Percentiles rank a stretch among this genome's conserved stretches.
phyloP scores from a whole-genome alignment of 176 grass and related monocot genomes.

The sorghum (Sorghum bicolor) region DNA sequence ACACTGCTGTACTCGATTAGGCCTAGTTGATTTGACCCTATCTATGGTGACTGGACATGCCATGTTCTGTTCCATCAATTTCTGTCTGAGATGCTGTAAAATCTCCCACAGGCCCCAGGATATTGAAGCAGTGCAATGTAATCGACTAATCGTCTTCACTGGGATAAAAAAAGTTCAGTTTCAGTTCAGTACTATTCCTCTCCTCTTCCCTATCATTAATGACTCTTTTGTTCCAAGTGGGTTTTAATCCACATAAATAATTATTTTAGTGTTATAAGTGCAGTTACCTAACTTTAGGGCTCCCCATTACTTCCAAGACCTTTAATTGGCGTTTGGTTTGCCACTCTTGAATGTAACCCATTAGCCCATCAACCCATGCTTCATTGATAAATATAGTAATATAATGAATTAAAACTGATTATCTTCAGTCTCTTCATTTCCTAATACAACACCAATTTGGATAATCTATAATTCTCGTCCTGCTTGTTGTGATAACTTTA shows the following conservation, averaged over 20 bases:
- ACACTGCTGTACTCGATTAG: not conserved
- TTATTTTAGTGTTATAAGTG: not conserved
- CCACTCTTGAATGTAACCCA: not conserved
- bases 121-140: not conserved
- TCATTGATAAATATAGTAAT: not conserved
- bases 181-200: slow-evolving; percentile 10
- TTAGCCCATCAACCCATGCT: not conserved
- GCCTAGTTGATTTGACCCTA: not conserved
- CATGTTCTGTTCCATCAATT: slow-evolving; percentile 1
- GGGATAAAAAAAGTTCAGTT: not conserved
- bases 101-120: not conserved
- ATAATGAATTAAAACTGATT: not conserved
- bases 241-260: not conserved
- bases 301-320: too few species aligned
- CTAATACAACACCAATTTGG: not conserved
- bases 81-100: not conserved
- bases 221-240: not conserved
- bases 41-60: not conserved
- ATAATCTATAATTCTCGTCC: not conserved
- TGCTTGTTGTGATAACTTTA: not conserved
- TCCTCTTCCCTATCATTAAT: slow-evolving; percentile 13
- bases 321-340: not conserved
- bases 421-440: not conserved
- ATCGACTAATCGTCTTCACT: slow-evolving; percentile 19
- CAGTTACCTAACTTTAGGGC: too few species aligned